These are phyloP conservation scores for Diaporthe humulicola DNA, from an alignment of 2,329 filamentous ascomycete genomes.

Conservation along the genomic window DNA sequence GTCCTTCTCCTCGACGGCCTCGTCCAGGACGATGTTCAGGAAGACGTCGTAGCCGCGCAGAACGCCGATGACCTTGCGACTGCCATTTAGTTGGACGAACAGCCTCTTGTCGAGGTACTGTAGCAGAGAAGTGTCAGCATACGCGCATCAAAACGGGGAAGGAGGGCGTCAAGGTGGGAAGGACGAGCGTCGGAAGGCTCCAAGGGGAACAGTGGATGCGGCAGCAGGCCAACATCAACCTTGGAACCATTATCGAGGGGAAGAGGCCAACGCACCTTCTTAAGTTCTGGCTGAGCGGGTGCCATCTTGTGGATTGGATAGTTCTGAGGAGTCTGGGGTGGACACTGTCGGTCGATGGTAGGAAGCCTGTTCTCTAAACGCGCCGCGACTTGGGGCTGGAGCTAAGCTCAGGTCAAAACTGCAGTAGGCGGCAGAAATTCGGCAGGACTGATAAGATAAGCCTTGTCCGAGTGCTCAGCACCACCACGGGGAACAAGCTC, in stretches of 20 bases:
- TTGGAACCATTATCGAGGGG: not conserved
- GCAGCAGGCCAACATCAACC: slow-evolving; percentile 8
- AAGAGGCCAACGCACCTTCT: slow-evolving; percentile 76
- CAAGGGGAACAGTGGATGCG: slow-evolving; percentile 4
- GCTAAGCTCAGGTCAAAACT: slow-evolving; percentile 38
- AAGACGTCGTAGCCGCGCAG: slow-evolving; percentile 98
- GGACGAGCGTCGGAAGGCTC: slow-evolving; percentile 9
- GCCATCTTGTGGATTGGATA: slow-evolving; percentile 76
- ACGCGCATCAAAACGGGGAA: not conserved
- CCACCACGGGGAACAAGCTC: not conserved
- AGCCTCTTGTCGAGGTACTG: slow-evolving; percentile 99
- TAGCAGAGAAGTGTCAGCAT: slow-evolving; percentile 40
- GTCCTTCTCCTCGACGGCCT: slow-evolving; percentile 94
- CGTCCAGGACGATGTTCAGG: slow-evolving; percentile 97
- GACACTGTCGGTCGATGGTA: slow-evolving; percentile 14
- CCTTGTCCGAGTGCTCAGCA: not conserved
- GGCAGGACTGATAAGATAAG: slow-evolving; percentile 44
- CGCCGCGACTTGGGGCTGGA: slow-evolving; percentile 30
- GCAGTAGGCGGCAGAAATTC: slow-evolving; percentile 37
- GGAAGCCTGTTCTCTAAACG: slow-evolving; percentile 16
- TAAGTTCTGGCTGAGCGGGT: slow-evolving; percentile 98
- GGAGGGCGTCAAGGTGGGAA: not conserved
- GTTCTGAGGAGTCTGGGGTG: not conserved
- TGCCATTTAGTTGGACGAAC: slow-evolving; percentile 97
- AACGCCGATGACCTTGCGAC: slow-evolving; percentile 95